Conservation (phyloP, 2,329 filamentous ascomycete species). For the Xylariaceae sp. region DNA sequence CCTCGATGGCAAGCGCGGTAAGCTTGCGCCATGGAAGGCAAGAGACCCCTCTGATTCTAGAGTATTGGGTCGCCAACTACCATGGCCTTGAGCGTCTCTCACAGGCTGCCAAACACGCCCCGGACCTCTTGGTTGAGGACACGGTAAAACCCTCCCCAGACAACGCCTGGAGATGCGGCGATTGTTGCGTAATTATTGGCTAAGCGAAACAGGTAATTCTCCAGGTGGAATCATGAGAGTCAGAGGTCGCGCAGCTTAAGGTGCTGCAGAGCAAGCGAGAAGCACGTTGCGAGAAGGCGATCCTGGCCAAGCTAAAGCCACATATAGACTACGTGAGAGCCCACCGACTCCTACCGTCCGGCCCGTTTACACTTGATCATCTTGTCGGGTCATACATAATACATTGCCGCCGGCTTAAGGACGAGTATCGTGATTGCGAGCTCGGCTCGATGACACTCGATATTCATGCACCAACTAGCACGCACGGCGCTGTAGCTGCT, state of each 20-base stretch:
- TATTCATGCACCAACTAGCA: conserved; percentile 17
- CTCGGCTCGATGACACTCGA: conserved; percentile 14
- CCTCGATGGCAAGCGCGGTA: conserved; percentile 10
- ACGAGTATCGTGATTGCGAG: conserved; percentile 4
- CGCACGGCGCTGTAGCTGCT: conserved; percentile 12
- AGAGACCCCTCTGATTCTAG: not conserved
- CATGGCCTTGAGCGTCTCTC: not conserved
- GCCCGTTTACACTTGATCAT: not conserved
- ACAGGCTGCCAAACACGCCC: not conserved
- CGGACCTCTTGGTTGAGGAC: conserved; percentile 1
- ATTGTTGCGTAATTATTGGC: conserved; percentile 10
- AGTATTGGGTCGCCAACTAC: not conserved
- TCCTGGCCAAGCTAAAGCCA: conserved; percentile 16
- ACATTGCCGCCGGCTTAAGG: conserved; percentile 10
- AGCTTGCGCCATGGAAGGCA: conserved; percentile 1
- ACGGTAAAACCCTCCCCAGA: not conserved
- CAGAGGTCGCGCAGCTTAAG: not conserved
- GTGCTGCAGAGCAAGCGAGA: not conserved
- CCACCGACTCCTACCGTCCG: not conserved
- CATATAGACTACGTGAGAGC: conserved; percentile 20
- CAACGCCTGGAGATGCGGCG: not conserved
- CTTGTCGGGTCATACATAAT: conserved; percentile 22
- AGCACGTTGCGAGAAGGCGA: conserved; percentile 9
- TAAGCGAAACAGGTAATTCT: conserved; percentile 10
- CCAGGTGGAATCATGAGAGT: conserved; percentile 1